These are phyloP conservation scores for Xylariaceae sp. DNA, from an alignment of 2,329 filamentous ascomycete species.

Conservation along the genomic window DNA sequence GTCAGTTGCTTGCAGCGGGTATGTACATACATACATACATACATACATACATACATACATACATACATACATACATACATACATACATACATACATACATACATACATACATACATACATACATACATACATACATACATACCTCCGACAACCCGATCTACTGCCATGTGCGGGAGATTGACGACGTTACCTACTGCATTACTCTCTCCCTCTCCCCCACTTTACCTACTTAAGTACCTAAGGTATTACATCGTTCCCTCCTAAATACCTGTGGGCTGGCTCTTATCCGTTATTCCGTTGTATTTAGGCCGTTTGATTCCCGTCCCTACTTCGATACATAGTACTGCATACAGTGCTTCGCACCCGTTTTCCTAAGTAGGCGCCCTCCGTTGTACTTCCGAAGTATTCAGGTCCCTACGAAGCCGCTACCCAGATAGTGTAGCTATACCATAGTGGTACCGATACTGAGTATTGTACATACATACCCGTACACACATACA, in stretches of 20 bases:
- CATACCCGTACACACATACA: no score
- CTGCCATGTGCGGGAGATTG: background rate
- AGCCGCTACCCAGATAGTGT: background rate
- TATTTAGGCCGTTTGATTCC: background rate
- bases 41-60: no score
- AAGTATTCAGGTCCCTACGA: background rate
- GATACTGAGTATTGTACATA: no score
- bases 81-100: no score
- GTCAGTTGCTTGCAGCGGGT: no score
- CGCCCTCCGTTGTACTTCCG: background rate
- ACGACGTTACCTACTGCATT: background rate
- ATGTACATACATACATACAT: no score
- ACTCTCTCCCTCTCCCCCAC: background rate
- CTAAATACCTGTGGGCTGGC: background rate
- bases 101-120: no score
- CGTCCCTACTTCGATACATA: background rate
- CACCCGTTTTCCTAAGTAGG: background rate
- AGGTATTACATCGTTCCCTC: background rate
- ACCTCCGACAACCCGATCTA: background rate
- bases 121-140: no score
- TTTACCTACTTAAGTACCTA: background rate
- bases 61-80: no score
- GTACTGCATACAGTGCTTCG: background rate
- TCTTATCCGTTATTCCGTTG: background rate
- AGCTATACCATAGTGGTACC: background rate